Evolutionary conservation across 2,329 filamentous ascomycete species (phyloP).

Genomic region (Dothistroma pini): DNA sequence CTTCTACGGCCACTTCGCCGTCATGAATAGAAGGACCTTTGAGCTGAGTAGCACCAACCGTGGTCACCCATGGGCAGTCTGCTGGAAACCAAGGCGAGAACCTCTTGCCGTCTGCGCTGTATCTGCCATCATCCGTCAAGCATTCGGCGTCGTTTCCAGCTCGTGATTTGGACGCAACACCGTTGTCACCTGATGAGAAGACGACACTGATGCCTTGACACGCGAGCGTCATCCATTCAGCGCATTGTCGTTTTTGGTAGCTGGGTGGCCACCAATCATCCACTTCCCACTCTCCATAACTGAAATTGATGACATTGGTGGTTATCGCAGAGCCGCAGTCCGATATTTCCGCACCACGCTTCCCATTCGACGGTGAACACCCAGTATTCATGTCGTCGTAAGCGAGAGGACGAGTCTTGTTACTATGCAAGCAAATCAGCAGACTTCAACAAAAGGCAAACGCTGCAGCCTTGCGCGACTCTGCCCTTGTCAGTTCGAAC

Average conservation of each 20-base stretch:
- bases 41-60: slow-evolving; percentile 45
- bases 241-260: slow-evolving; percentile 59
- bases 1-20: slow-evolving; percentile 30
- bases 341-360: slow-evolving; percentile 13
- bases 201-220: slow-evolving; percentile 59
- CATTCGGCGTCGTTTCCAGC: slow-evolving; percentile 14
- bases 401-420: too few species aligned
- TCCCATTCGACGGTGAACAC: slow-evolving; percentile 14
- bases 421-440: too few species aligned
- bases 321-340: slow-evolving; percentile 19
- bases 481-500: too few species aligned
- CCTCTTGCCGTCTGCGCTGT: slow-evolving; percentile 41
- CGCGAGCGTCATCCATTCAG: slow-evolving; percentile 59
- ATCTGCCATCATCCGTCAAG: slow-evolving; percentile 35
- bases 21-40: slow-evolving; percentile 38
- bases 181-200: slow-evolving; percentile 59
- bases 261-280: slow-evolving; percentile 48
- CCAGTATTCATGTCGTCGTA: slow-evolving; percentile 11
- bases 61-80: slow-evolving; percentile 49
- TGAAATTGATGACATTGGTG: slow-evolving; percentile 55
- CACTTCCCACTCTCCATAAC: slow-evolving; percentile 63
- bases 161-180: slow-evolving; percentile 42
- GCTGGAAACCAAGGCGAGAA: slow-evolving; percentile 45
- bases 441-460: too few species aligned
- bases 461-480: too few species aligned